Evolutionary conservation across 2,329 filamentous ascomycete species (phyloP), one percentile per base, ranked within the genome.

Genomic region (Endothia cerciana): DNA sequence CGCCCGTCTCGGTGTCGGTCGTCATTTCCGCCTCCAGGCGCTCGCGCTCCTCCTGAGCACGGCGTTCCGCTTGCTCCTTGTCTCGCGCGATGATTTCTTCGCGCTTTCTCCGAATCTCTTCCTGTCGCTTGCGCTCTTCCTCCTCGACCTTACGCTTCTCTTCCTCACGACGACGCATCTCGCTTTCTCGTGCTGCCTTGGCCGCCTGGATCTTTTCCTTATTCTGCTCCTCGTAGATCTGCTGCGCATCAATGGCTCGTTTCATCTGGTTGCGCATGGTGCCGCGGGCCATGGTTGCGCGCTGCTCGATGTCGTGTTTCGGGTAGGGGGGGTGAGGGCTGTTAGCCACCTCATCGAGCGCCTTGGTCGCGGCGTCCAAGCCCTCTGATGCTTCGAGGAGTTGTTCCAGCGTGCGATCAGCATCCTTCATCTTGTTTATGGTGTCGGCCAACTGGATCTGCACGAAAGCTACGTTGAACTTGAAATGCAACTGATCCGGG

Each of bases 401-500:
- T 73, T 98, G 93, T 67, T 86, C 85, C 3, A 94, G 83, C 0
- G 91, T 91, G 60, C 93, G 89, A 74, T 94, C 89, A 6, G 87
- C 86, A 75, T 97, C 92, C 5, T 87, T 83, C 63, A 97, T 82
- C 43, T 82, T 83, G 77, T 93, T 90, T 38, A 91, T 87, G 56
- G 91, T 90, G 49, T 63, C 65, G 25, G 94, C 94, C 63, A 98
- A 89, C 76, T 97, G 94, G 69, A 97, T 96, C 75, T 98, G 95
- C 36, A 98, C 92, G 74, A 97, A 99, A 0, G 95, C 95, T 36
- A 99, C 92, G 74, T 99, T 99, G 85, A 99, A 99, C 76, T 95
- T 93, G 77, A 95, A 92, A 77, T 97, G 93, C 38, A 94, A 85
- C 72, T 97, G 92, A 4, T 95, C 91, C 0, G 93, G 91, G 1